Evolutionary conservation across 768 basidiomycete species (phyloP).

Genomic region (Suillus brevipes): DNA sequence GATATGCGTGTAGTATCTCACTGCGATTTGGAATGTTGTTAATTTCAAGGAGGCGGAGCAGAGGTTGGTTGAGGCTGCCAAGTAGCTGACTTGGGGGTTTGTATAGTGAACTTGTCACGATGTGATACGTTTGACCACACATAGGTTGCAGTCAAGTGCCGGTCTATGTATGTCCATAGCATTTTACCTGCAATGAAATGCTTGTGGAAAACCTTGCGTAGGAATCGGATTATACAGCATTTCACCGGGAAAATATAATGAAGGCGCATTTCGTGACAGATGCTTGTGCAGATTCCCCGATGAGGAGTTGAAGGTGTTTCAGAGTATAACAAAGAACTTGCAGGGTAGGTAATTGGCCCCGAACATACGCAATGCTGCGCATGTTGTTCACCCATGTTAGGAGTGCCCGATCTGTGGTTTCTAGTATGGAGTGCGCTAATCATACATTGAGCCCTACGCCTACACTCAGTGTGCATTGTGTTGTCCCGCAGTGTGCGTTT

Average conservation of each 20-base stretch:
- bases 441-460: slow-evolving; percentile 6
- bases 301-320: not conserved
- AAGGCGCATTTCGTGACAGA: not conserved
- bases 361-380: not conserved
- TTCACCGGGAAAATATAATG: not conserved
- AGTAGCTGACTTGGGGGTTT: slow-evolving; percentile 17
- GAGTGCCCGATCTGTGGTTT: no score
- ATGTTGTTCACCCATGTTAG: no score
- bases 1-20: slow-evolving; percentile 68
- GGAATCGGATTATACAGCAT: not conserved
- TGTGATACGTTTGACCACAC: not conserved
- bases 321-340: not conserved
- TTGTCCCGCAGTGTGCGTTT: slow-evolving; percentile 28
- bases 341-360: not conserved
- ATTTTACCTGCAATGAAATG: not conserved
- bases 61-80: slow-evolving; percentile 41
- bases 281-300: not conserved
- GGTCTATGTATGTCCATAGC: not conserved
- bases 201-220: not conserved
- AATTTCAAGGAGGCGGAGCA: slow-evolving; percentile 92
- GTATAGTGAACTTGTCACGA: not conserved
- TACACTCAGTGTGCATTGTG: slow-evolving; percentile 29
- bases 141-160: not conserved
- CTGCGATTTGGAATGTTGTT: slow-evolving; percentile 94
- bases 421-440: not conserved